Evolutionary conservation across 179 eudicot species (phyloP).

Genomic region (Pouteria campechiana): DNA sequence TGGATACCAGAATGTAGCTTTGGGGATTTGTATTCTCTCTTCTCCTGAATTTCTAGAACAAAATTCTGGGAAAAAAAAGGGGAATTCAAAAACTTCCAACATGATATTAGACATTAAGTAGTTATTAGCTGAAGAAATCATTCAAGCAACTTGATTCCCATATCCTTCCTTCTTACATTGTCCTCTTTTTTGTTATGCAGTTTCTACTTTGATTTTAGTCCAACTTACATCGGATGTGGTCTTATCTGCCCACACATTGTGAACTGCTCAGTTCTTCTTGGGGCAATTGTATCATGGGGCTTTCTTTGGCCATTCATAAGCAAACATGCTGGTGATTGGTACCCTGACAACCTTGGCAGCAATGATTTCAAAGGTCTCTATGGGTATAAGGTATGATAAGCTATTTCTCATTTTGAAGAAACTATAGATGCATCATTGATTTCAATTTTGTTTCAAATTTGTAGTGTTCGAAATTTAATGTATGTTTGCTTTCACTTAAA

Average conservation of each 20-base stretch:
- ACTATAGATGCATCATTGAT: too few relatives aligned
- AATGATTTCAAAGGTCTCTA: conserved; percentile 95
- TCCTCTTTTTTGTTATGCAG: conserved; percentile 44
- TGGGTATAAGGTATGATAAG: conserved; percentile 81
- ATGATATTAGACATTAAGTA: too few relatives aligned
- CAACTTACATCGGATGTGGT: conserved; percentile 97
- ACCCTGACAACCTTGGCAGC: conserved; percentile 76
- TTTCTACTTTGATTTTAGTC: conserved; percentile 95
- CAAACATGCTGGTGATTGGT: conserved; percentile 87
- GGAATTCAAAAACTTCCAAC: too few relatives aligned
- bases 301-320: conserved; percentile 91
- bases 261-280: conserved; percentile 81
- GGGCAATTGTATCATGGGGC: conserved; percentile 95
- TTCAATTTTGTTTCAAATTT: too few relatives aligned
- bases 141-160: neutral
- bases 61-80: too few relatives aligned
- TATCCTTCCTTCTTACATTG: neutral
- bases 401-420: neutral
- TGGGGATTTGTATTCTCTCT: too few relatives aligned
- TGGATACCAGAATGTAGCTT: too few relatives aligned
- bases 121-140: too few relatives aligned
- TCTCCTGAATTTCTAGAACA: too few relatives aligned
- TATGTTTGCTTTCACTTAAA: too few relatives aligned
- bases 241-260: conserved; percentile 97
- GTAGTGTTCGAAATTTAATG: too few relatives aligned